Evolutionary conservation across 2,329 filamentous ascomycete species (phyloP), one percentile per base, ranked within the genome.

Genomic region (Aspergillus oerlinghausenensis): DNA sequence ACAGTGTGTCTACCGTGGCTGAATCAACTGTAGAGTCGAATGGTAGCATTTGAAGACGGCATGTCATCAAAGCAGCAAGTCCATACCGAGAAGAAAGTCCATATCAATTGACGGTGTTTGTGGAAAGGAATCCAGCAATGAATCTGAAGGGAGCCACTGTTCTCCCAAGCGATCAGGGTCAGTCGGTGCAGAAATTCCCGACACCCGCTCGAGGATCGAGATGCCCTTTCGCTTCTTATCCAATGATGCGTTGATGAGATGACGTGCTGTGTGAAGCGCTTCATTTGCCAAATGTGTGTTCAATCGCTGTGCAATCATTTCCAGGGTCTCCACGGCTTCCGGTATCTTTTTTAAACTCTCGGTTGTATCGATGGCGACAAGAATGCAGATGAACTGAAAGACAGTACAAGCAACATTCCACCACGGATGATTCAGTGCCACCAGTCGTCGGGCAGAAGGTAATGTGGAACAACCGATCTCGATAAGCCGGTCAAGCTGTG

Each of bases 371-470:
- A 78, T 70, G 3, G 73, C 74, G 11, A 79, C 66, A 3, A 74
- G 63, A 28, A 75, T 70, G 58, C 75, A 78, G 9, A 75, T 64
- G 45, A 75, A 77, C 56, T 78, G 76, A 50, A 79, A 79, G 0
- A 72, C 67, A 0, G 72, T 71, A 50, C 72, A 71, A 2, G 78
- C 60, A 1, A 77, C 66, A 56, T 77, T 77, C 76, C 76, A 79
- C 75, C 75, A 78, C 3, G 74, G 74, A 19, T 65, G 69, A 7
- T 67, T 63, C 45, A 65, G 65, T n/a, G 68, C 65, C 3, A 73
- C 67, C 3, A 77, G 57, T 21, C 65, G 65, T 5, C 63, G 63
- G 4, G 75, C 70, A 3, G 75, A 73, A 8, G 63, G 61, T 0
- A 76, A 60, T 7, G 73, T 70, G 23, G 63, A 59, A 26, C 66